Base-by-base conservation (phyloP, 2,329 filamentous ascomycete species). In the Venturia effusa region DNA sequence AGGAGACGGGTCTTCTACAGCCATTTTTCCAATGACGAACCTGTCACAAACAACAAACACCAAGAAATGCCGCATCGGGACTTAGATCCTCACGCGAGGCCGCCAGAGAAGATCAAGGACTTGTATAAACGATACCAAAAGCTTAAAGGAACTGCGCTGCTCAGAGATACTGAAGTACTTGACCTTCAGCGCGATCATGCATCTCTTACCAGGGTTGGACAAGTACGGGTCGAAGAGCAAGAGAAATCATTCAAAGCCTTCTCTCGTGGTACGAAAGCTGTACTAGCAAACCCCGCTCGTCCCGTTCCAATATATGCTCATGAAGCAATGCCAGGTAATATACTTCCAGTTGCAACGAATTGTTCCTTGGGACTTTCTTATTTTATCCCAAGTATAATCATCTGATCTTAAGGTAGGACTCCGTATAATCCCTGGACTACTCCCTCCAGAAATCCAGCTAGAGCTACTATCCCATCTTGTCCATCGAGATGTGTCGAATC, bases 121-220 rank as follows among this genome's bases (percentile, higher is more conserved):
- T 77, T 85, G 63, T 97, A 91, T 83, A 96, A 96, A 74, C 77
- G 77, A 51, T 90, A 88, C 69, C 85, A 88, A 30, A 87, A 83
- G 67, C 79, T 84, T 43, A 81, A 85, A 41, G 39, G 61, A 17
- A 51, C 75, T 4, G 81, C 85, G 67, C 73, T 80, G 7, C 77
- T 81, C 10, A 79, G 88, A 64, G 70, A 74, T 67, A 19, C 66
- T 71, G 68, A 71, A 70, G 69, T 88, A 66, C 68, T 77, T 27
- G 70, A 79, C 24, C 73, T 79, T 61, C 60, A 73, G 27, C 71
- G 64, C 61, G 54, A 73, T 27, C 68, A 74, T 48, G 27, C 51
- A 65, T 66, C 17, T 63, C 70, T 34, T 64, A 69, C 54, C 65
- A 69, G 27, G 51, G 67, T 30, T 51, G 74, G 67, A 66, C 64